These are phyloP conservation scores for Prunus salicina DNA, from an alignment of 306 rosid species.

Conservation along the genomic window DNA sequence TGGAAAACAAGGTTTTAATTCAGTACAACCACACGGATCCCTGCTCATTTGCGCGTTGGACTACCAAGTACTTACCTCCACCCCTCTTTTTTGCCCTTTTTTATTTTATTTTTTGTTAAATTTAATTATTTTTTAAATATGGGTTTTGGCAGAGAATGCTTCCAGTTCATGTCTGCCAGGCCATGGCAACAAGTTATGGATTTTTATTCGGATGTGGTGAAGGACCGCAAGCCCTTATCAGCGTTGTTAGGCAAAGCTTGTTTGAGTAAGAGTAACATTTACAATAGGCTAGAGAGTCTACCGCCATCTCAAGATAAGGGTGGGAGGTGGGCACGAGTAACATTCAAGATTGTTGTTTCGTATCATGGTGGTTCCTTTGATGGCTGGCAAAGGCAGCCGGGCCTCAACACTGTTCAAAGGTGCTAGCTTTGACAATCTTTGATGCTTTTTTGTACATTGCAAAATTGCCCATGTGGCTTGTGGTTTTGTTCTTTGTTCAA, in stretches of 20 bases:
- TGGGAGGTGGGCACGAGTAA: constrained; percentile 89
- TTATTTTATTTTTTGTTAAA: neutral
- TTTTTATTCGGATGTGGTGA: constrained; percentile 57
- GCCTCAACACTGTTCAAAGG: constrained; percentile 85
- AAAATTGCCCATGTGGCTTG: constrained; percentile 1
- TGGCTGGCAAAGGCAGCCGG: constrained; percentile 98
- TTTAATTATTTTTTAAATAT: neutral
- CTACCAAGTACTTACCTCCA: constrained; percentile 43
- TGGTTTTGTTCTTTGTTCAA: neutral
- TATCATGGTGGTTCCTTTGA: constrained; percentile 84
- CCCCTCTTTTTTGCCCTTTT: neutral
- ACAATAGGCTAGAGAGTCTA: constrained; percentile 31
- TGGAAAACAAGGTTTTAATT: constrained; percentile 26
- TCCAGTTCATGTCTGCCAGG: constrained; percentile 61
- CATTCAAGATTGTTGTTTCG: constrained; percentile 71
- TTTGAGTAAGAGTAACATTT: neutral
- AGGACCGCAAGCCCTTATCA: constrained; percentile 36
- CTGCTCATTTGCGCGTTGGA: constrained; percentile 66
- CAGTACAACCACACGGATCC: constrained; percentile 74
- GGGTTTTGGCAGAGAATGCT: constrained; percentile 56
- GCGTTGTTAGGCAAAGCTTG: constrained; percentile 39
- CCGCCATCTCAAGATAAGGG: constrained; percentile 32
- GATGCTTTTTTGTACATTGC: neutral
- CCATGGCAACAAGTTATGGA: constrained; percentile 74
- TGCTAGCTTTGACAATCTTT: neutral